These are phyloP conservation scores for Meyerozyma carpophila DNA, from an alignment of 1,139 yeast species.

Conservation along the genomic window DNA sequence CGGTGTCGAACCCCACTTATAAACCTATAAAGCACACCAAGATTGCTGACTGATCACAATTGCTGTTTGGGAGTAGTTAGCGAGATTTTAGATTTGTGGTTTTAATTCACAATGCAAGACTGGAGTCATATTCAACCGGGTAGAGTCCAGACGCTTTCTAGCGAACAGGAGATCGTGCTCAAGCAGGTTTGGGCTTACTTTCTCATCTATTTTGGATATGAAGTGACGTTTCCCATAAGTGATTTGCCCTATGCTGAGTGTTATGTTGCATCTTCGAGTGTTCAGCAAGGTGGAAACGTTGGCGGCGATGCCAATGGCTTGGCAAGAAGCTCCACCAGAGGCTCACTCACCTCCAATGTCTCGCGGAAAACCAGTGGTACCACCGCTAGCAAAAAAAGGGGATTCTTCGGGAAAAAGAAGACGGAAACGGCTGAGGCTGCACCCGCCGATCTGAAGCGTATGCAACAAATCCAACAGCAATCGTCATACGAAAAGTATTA, in stretches of 20 bases:
- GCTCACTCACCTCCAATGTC: slow-evolving; percentile 22
- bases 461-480: slow-evolving; percentile 26
- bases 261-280: slow-evolving; percentile 27
- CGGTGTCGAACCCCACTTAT: slow-evolving; percentile 2
- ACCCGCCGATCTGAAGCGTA: slow-evolving; percentile 19
- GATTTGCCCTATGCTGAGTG: slow-evolving; percentile 31
- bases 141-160: slow-evolving; percentile 52
- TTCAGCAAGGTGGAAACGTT: slow-evolving; percentile 12
- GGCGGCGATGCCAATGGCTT: slow-evolving; percentile 18
- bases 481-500: slow-evolving; percentile 25
- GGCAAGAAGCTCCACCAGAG: slow-evolving; percentile 21
- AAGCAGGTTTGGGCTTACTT: slow-evolving; percentile 75
- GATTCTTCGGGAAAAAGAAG: slow-evolving; percentile 11
- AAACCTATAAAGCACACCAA: background rate
- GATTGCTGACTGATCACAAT: background rate
- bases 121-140: slow-evolving; percentile 37
- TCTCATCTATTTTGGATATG: slow-evolving; percentile 56
- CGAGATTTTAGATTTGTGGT: background rate
- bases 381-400: slow-evolving; percentile 7
- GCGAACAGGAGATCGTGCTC: slow-evolving; percentile 59
- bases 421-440: slow-evolving; percentile 5
- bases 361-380: slow-evolving; percentile 19
- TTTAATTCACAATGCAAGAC: slow-evolving; percentile 1
- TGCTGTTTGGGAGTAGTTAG: background rate
- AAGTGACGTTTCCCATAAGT: slow-evolving; percentile 35